Evolutionary conservation across 208 protist species (phyloP), one percentile per base, ranked within the genome.

Genomic region (Leishmania martiniquensis): DNA sequence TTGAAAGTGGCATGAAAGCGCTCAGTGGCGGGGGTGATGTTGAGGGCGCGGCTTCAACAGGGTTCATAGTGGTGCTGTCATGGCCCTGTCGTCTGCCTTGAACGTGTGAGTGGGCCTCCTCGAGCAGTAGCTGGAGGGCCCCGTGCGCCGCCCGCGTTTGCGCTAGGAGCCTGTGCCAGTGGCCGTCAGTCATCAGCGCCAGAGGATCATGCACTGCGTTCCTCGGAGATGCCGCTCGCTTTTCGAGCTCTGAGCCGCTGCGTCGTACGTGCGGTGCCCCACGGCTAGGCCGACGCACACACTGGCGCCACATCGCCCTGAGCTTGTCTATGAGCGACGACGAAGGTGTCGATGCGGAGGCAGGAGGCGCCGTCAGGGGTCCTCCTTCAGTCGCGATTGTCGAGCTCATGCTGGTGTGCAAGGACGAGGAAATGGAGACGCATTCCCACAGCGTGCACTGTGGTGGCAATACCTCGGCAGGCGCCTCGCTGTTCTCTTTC

Each of bases 371-470:
- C 44, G 66, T 17, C 37, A 34, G 42, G 34, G 12, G 25, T 22
- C 34, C 29, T 22, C 44, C 44, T 12, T 37, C 44, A 22, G 25
- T 52, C 25, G 22, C 66, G 9, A 37, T 32, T 54, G 9, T n/a
- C 44, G 44, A 17, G 44, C 44, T 52, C 42, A 37, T 22, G 66
- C 25, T 42, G 32, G 54, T n/a, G 70, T 45, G 70, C 34, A 60
- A 15, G 10, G 65, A 54, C 9, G 34, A 37, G 71, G 63, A 39
- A 4, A 77, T 67, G 17, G 72, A 47, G 0, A 55, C 0, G 55
- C 52, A 75, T 66, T 77, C 78, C 78, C 78, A 77, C 42, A 82
- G 72, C 2, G 78, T 77, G 72, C 72, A 82, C 29, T 34, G 49
- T 13, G 42, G 20, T 39, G 25, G 22, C 29, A 0, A 12, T 34